phyloP scores from a whole-genome alignment of 2,329 filamentous ascomycete species.

The Diplodia mutila region DNA sequence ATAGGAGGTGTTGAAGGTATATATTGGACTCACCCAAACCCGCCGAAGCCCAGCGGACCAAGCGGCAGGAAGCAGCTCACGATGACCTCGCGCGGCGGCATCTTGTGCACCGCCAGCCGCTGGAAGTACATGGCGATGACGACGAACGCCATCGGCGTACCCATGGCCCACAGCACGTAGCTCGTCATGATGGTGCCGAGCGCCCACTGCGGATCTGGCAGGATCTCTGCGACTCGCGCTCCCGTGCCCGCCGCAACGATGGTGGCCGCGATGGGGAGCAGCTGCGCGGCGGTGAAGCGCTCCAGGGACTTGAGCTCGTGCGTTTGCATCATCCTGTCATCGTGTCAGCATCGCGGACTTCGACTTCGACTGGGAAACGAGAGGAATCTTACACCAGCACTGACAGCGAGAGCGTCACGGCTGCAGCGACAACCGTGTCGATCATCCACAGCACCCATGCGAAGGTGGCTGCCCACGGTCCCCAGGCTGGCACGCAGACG shows the following conservation, averaged over 20 bases:
- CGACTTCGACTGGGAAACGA: not conserved
- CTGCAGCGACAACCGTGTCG: conserved; percentile 45
- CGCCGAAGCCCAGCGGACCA: conserved; percentile 66
- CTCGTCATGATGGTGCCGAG: conserved; percentile 63
- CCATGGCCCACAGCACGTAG: conserved; percentile 69
- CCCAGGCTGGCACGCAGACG: conserved; percentile 61
- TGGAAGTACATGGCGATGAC: conserved; percentile 69
- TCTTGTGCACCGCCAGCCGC: conserved; percentile 63
- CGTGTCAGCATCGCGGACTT: not conserved
- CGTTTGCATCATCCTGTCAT: conserved; percentile 5
- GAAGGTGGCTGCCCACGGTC: conserved; percentile 50
- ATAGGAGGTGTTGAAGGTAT: too few species aligned
- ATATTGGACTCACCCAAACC: conserved; percentile 51
- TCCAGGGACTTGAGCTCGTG: conserved; percentile 21
- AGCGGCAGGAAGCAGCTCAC: conserved; percentile 67
- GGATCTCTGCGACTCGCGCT: conserved; percentile 60
- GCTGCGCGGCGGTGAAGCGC: conserved; percentile 62
- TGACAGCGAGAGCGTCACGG: conserved; percentile 53
- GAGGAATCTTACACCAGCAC: conserved; percentile 43
- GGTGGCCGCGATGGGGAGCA: conserved; percentile 66
- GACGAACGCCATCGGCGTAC: conserved; percentile 60
- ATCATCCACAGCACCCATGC: conserved; percentile 53
- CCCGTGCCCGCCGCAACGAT: conserved; percentile 66
- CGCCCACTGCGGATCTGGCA: conserved; percentile 57
- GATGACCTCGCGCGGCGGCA: conserved; percentile 66